Base-by-base conservation (phyloP, 306 rosid genomes). In the Malus fusca region DNA sequence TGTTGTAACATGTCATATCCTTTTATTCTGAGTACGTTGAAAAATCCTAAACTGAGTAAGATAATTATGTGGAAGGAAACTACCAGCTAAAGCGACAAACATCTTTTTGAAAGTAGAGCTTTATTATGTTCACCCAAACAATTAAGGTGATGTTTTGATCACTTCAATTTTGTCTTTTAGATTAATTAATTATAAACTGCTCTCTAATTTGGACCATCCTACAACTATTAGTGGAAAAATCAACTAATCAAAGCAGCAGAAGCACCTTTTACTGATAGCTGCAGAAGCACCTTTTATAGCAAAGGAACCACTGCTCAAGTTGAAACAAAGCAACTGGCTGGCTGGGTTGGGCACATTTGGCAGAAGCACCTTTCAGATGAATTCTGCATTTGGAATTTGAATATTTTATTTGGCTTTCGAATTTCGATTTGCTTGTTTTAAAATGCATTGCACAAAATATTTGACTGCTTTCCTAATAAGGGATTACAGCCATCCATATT, bases 391-490 rank as follows among this genome's bases (percentile, higher is more conserved):
- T 53, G 11, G 53, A 46, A 46, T 46, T 46, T 46, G 53, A 46
- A 11, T 46, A 46, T 46, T 46, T 13, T 15, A 11, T 48, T 46
- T 46, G 53, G 53, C 53, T 46, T 33, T 33, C 37, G 37, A 33
- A 33, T 33, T 33, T 33, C 37, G 37, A 33, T 33, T 33, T 33
- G 37, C 37, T 5, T 33, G 37, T 33, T 33, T 33, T 33, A 33
- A 33, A 33, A 33, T 33, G 37, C 37, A 33, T 33, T 33, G 37
- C 37, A 5, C 37, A 33, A 33, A 33, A 33, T 33, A 33, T 33
- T 33, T 33, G 37, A 33, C 99, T 96, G 85, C 31, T 30, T 30
- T 30, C 31, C 31, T 3, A 30, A 30, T 30, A 30, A 30, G 31
- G 31, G 31, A 30, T 30, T 30, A 30, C 31, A 30, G 31, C 31